Base-by-base conservation (phyloP, 257 asterid genomes). In the Solanum chmielewskii region DNA sequence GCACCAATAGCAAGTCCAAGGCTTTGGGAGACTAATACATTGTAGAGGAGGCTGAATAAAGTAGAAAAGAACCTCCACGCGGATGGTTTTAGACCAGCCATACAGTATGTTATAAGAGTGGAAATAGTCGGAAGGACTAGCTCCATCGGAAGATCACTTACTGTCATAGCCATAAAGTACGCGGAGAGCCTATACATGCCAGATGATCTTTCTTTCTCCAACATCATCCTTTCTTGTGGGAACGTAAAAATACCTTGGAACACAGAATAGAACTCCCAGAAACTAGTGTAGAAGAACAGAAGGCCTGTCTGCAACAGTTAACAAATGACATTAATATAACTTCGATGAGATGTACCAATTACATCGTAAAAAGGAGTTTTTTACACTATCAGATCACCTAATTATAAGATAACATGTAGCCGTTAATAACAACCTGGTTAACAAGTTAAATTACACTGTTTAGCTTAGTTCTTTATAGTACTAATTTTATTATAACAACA, bases 101-200 rank as follows among this genome's bases (percentile, higher is more conserved):
- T 96, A 93, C 94, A 96, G 76, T 95, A 96, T 23, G 95, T 90
- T 86, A 96, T 90, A 86, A 87, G 12, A 85, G 87, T 87, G 84
- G 92, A 95, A 11, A 83, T 69, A 0, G 97, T 91, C 18, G 99
- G 98, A 9, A 96, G 98, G 92, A 93, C 92, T 13, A 96, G 74
- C 35, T 92, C 98, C 98, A 96, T 92, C 2, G 99, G 99, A 8
- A 95, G 93, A 71, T 94, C 97, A 10, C 98, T 94, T 1, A 93
- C 70, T 12, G 94, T 94, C 44, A 92, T 90, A 4, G 99, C 98
- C 91, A 93, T 88, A 93, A 95, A 96, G 90, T 93, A 95, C 0
- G 98, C 94, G 0, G 98, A 95, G 70, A 96, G 94, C 5, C 94
- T 91, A 88, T 96, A 96, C 98, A 93, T 96, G 4, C 98, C 98